A percentile compares a stretch with the other conserved stretches of the same genome.
Conservation (phyloP, 306 rosid genomes). For the Prunus dulcis region DNA sequence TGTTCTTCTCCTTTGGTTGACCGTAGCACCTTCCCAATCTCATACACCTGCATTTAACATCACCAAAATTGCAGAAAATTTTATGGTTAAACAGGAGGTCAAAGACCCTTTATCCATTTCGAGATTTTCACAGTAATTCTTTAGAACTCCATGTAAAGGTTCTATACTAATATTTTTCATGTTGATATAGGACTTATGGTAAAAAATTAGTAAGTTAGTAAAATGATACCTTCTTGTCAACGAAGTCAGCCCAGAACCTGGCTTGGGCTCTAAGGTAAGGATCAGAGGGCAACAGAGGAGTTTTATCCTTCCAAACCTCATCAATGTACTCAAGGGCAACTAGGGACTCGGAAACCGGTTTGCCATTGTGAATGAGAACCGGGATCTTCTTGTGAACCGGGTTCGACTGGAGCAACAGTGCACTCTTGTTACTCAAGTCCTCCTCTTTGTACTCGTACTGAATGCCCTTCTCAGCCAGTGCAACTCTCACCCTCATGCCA, state of each 20-base stretch:
- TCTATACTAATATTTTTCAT: too few species aligned
- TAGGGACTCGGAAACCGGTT: constrained; percentile 42
- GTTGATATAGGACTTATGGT: too few species aligned
- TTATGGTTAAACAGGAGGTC: not conserved
- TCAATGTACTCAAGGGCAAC: constrained; percentile 38
- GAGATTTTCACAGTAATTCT: too few species aligned
- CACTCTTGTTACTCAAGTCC: constrained; percentile 40
- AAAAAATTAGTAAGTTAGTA: too few species aligned
- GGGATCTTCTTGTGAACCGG: constrained; percentile 53
- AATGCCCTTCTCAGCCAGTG: constrained; percentile 37
- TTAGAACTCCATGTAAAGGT: too few species aligned
- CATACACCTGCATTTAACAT: constrained; percentile 28
- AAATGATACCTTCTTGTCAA: constrained; percentile 32
- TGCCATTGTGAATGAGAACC: constrained; percentile 57
- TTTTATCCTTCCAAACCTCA: constrained; percentile 28
- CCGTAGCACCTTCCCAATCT: constrained; percentile 14
- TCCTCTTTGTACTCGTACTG: constrained; percentile 30
- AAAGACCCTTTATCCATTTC: too few species aligned
- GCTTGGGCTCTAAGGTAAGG: constrained; percentile 43
- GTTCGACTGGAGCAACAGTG: constrained; percentile 43
- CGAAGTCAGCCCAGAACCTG: constrained; percentile 44
- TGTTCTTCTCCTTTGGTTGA: constrained; percentile 21
- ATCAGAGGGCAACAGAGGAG: constrained; percentile 33
- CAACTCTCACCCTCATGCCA: constrained; percentile 33
- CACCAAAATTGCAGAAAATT: not conserved